Evolutionary conservation across 2,329 filamentous ascomycete species (phyloP).

Genomic region (Arthrobotrys musiformis): DNA sequence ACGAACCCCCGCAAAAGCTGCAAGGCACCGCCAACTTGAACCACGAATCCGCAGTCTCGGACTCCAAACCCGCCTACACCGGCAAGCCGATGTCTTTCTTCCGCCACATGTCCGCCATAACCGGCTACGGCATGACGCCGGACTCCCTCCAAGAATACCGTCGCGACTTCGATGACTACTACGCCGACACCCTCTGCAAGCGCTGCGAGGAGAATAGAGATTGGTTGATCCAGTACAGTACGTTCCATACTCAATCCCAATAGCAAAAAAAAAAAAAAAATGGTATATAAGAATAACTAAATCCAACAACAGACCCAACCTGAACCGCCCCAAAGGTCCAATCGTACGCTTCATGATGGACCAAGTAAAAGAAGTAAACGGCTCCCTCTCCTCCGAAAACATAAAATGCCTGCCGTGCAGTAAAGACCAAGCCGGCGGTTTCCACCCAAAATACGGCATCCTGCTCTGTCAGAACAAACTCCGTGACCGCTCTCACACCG

Average conservation of each 20-base stretch:
- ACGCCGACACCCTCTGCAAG: slow-evolving; percentile 67
- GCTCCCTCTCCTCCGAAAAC: slow-evolving; percentile 76
- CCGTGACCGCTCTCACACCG: slow-evolving; percentile 79
- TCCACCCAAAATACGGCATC: slow-evolving; percentile 86
- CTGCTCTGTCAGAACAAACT: slow-evolving; percentile 93
- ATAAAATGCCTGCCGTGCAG: slow-evolving; percentile 85
- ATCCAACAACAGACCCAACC: slow-evolving; percentile 42
- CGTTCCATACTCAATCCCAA: slow-evolving; percentile 51
- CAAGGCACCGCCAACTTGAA: slow-evolving; percentile 34
- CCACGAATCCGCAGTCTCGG: slow-evolving; percentile 24
- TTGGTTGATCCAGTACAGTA: slow-evolving; percentile 81
- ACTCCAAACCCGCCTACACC: slow-evolving; percentile 45
- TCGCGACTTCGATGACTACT: slow-evolving; percentile 76
- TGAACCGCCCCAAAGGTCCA: slow-evolving; percentile 68
- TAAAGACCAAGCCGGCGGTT: slow-evolving; percentile 79
- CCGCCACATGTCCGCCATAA: slow-evolving; percentile 65
- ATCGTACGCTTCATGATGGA: slow-evolving; percentile 86
- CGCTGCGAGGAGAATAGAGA: slow-evolving; percentile 84
- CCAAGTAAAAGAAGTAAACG: slow-evolving; percentile 82
- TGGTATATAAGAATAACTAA: slow-evolving; percentile 46
- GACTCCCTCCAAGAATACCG: slow-evolving; percentile 81
- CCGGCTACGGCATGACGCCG: slow-evolving; percentile 73
- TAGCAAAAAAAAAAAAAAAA: background rate
- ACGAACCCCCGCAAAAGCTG: background rate
- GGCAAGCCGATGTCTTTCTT: slow-evolving; percentile 49